Percentiles rank a stretch among this genome's conserved stretches.
phyloP scores from a whole-genome alignment of 208 protist genomes.

The Tritrichomonas musculus region DNA sequence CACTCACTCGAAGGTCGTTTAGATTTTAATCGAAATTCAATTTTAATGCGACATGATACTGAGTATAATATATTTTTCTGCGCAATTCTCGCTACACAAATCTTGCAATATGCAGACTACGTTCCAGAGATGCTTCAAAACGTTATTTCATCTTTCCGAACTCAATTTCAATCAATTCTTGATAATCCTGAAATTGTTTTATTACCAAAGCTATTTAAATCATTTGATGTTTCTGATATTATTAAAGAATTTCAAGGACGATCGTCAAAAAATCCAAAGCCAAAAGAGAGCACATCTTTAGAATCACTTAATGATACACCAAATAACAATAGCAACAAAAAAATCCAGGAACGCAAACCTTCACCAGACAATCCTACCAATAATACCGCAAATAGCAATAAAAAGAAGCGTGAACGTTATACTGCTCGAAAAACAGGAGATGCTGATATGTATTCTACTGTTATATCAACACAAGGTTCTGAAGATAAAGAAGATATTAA shows the following conservation, averaged over 20 bases:
- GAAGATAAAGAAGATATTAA: neutral
- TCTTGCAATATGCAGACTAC: neutral
- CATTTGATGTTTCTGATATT: neutral
- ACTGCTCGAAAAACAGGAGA: neutral
- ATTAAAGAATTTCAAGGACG: neutral
- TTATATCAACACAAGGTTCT: neutral
- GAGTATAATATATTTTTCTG: neutral
- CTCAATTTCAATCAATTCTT: neutral
- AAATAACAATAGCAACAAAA: neutral
- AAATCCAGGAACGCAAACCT: neutral
- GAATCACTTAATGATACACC: too few species aligned
- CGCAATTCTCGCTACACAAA: neutral
- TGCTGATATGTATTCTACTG: neutral
- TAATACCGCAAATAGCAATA: too few species aligned
- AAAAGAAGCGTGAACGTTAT: neutral
- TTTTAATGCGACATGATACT: neutral
- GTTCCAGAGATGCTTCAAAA: neutral
- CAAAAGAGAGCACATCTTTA: too few species aligned
- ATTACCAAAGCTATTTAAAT: neutral
- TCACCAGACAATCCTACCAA: too few species aligned
- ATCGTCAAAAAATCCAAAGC: neutral
- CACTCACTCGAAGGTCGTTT: neutral
- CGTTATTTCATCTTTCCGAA: neutral
- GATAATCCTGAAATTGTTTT: neutral
- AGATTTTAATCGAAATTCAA: neutral